Evolutionary conservation across 805 yeast species (phyloP), one percentile per base, ranked within the genome.

Genomic region (Candida maris): DNA sequence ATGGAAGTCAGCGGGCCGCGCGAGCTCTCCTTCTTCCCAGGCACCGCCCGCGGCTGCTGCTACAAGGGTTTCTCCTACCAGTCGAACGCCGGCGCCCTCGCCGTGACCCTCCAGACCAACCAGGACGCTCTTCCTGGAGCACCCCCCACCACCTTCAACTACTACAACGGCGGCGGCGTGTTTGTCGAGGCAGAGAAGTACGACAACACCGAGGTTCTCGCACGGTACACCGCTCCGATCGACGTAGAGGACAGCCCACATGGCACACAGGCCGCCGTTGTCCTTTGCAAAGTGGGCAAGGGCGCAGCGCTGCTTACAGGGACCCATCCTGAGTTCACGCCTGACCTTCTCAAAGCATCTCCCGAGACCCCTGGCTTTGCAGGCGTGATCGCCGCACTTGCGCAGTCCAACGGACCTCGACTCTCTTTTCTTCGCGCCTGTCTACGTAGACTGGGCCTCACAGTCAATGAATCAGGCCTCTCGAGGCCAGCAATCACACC

Each of bases 141-240:
- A 26, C 41, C 50, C 5, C 30, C 48, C 21, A 56, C 64, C 3
- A 52, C 50, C 5, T 19, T 55, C 42, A 52, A 62, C 32, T 91
- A 87, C 57, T 84, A 78, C 57, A 89, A 93, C 49, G 99, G 99
- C 5, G 99, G 98, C 20, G 82, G 85, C 2, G 71, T 83, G 9
- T 91, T 93, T 62, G 79, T 81, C 9, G 82, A 85, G 55, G 89
- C 95, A 1, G 73, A 75, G 3, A 65, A 67, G 32, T 74, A 65
- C 48, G 59, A 65, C 4, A 71, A 75, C 31, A 87, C 84, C 2
- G 82, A 85, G 44, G 74, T 91, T 0, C 59, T 93, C 30, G 96
- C 96, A 0, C 59, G 70, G 4, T 93, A 85, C 53, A 53, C 53
- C 0, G 85, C 75, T 1, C 60, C 64, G 0, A 51, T 79, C 0